Conservation (phyloP, 2,329 filamentous ascomycete species). For the Exophiala viscosa region DNA sequence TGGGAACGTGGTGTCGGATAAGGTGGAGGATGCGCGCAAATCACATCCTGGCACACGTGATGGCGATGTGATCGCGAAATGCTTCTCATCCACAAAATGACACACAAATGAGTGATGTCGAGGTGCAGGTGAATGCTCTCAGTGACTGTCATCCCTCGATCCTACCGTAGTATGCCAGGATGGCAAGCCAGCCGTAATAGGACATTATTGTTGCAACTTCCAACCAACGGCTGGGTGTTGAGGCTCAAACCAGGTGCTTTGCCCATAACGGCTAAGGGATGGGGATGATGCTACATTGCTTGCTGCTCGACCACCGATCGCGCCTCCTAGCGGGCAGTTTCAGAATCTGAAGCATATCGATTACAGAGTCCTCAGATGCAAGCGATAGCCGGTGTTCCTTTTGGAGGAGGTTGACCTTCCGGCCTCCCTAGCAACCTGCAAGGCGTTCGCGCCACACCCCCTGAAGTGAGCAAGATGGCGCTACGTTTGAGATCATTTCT, state of each 20-base stretch:
- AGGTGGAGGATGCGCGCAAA: conserved; percentile 1
- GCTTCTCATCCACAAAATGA: conserved; percentile 4
- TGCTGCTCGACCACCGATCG: no score
- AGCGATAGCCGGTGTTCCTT: neutral
- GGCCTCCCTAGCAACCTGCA: conserved; percentile 17
- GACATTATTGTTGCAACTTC: no score
- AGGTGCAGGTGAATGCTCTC: neutral
- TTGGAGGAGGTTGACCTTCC: neutral
- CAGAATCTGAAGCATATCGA: conserved; percentile 8
- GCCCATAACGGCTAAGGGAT: no score
- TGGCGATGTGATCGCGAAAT: neutral
- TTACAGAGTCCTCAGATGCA: neutral
- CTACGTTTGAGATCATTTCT: conserved; percentile 25
- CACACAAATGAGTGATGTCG: conserved; percentile 2
- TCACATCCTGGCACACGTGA: conserved; percentile 10
- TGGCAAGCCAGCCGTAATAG: no score
- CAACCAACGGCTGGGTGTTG: no score
- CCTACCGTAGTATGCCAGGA: neutral
- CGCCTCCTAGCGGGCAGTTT: conserved; percentile 1
- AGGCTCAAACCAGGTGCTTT: no score
- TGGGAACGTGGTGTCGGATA: neutral
- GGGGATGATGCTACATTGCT: no score
- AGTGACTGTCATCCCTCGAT: conserved; percentile 3
- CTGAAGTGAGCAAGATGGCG: conserved; percentile 13
- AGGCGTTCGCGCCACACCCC: conserved; percentile 19